These are phyloP conservation scores for Salicornia ramosissima DNA, from an alignment of 148 eudicot species.

Conservation along the genomic window DNA sequence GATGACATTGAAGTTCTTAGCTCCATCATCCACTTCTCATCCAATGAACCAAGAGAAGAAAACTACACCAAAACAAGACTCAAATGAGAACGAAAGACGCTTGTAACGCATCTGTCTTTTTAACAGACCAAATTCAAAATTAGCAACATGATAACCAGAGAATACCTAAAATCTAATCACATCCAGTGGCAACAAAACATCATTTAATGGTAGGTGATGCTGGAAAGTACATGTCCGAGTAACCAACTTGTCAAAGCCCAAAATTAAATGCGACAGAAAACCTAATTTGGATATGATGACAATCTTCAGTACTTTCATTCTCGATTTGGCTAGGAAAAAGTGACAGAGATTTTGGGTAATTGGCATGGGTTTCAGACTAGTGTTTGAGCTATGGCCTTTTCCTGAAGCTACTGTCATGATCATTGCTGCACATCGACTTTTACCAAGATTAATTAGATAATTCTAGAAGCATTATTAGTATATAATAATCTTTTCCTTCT, in stretches of 20 bases:
- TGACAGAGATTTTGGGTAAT: background rate
- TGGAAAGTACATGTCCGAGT: too few relatives aligned
- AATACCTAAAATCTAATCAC: background rate
- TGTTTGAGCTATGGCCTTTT: too few relatives aligned
- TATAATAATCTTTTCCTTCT: too few relatives aligned
- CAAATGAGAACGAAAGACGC: constrained; percentile 11
- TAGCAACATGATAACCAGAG: background rate
- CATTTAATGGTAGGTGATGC: background rate
- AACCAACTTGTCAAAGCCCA: too few relatives aligned
- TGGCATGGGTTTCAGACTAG: too few relatives aligned
- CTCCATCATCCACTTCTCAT: constrained; percentile 99
- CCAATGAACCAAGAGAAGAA: constrained; percentile 94
- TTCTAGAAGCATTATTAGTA: too few relatives aligned
- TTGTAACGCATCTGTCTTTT: background rate
- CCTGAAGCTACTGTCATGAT: too few relatives aligned
- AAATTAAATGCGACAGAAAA: too few relatives aligned
- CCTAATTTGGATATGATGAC: background rate
- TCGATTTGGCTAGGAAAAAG: background rate
- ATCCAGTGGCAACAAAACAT: background rate
- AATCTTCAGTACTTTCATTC: background rate
- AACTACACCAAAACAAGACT: constrained; percentile 46
- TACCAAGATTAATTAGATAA: too few relatives aligned
- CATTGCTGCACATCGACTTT: too few relatives aligned
- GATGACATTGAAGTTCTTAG: constrained; percentile 78
- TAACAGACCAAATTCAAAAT: background rate